These are phyloP conservation scores for Marasmius oreades DNA, from an alignment of 1,284 basidiomycete species.

Conservation along the genomic window DNA sequence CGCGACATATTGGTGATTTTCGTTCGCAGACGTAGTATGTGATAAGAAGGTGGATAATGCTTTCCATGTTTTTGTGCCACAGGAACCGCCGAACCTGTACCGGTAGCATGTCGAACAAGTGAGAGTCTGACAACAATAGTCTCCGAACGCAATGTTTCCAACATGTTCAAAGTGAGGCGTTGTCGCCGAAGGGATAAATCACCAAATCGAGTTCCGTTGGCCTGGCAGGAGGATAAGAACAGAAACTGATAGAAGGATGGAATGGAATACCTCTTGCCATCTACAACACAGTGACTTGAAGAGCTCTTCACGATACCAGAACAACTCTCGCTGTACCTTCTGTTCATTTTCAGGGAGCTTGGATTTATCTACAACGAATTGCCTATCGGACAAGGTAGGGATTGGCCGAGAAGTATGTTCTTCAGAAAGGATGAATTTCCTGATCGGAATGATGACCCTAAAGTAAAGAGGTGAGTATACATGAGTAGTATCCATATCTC, in stretches of 20 bases:
- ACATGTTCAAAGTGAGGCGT: conserved; percentile 70
- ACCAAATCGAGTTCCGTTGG: conserved; percentile 71
- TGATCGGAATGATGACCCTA: conserved; percentile 80
- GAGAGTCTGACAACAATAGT: conserved; percentile 58
- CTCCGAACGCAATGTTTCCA: conserved; percentile 69
- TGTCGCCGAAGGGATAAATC: conserved; percentile 75
- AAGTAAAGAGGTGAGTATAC: conserved; percentile 1
- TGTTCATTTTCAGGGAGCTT: conserved; percentile 59
- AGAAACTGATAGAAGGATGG: background rate
- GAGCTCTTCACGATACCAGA: conserved; percentile 92
- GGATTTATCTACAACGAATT: conserved; percentile 85
- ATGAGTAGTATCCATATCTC: background rate
- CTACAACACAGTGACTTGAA: conserved; percentile 63
- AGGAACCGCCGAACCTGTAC: conserved; percentile 11
- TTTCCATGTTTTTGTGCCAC: conserved; percentile 32
- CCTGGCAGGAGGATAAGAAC: conserved; percentile 38
- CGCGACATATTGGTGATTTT: conserved; percentile 60
- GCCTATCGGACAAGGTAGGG: conserved; percentile 83
- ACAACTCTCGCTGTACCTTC: conserved; percentile 67
- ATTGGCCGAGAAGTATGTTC: conserved; percentile 65
- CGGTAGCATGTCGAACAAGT: conserved; percentile 34
- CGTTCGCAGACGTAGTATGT: conserved; percentile 54
- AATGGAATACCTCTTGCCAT: conserved; percentile 76
- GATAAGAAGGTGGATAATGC: conserved; percentile 48
- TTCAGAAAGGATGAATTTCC: conserved; percentile 59